These are phyloP conservation scores for Carnegiea gigantea DNA, from an alignment of 179 eudicot genomes.

Conservation along the genomic window DNA sequence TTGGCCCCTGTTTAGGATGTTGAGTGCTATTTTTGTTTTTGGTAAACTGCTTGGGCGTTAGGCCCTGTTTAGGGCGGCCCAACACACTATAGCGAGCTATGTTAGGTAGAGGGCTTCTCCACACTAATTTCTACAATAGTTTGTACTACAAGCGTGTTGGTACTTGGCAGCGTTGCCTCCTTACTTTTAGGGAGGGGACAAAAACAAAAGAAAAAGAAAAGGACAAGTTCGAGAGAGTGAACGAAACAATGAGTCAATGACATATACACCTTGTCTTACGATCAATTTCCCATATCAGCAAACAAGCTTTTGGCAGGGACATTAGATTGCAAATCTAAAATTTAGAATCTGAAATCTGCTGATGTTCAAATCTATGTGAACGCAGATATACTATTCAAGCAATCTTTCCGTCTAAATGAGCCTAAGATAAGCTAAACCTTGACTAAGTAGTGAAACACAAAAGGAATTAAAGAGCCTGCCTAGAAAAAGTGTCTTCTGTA, in stretches of 20 bases:
- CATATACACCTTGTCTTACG: constrained; percentile 4
- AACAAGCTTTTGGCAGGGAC: constrained; percentile 14
- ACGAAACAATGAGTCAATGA: neutral
- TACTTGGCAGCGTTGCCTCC: too few species aligned
- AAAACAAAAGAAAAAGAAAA: too few species aligned
- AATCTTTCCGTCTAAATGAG: constrained; percentile 18
- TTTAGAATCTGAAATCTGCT: constrained; percentile 21
- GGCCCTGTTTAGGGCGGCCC: too few species aligned
- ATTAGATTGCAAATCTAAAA: constrained; percentile 16
- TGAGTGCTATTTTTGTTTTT: too few species aligned
- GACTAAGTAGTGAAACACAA: neutral
- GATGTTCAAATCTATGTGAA: constrained; percentile 6
- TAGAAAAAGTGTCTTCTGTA: constrained; percentile 20
- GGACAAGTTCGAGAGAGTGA: too few species aligned
- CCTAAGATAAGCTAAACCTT: constrained; percentile 19
- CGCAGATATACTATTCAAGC: constrained; percentile 11
- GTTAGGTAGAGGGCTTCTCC: too few species aligned
- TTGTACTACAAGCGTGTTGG: too few species aligned
- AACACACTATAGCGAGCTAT: too few species aligned
- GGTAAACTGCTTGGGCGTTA: too few species aligned
- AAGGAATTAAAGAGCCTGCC: neutral
- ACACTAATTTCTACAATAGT: too few species aligned
- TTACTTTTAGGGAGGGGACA: too few species aligned
- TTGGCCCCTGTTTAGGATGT: too few species aligned
- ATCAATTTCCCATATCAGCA: constrained; percentile 9